Percentiles rank a stretch among this genome's conserved stretches.
Conservation (phyloP, 2,329 filamentous ascomycete genomes). For the Pestalotiopsis sp. region DNA sequence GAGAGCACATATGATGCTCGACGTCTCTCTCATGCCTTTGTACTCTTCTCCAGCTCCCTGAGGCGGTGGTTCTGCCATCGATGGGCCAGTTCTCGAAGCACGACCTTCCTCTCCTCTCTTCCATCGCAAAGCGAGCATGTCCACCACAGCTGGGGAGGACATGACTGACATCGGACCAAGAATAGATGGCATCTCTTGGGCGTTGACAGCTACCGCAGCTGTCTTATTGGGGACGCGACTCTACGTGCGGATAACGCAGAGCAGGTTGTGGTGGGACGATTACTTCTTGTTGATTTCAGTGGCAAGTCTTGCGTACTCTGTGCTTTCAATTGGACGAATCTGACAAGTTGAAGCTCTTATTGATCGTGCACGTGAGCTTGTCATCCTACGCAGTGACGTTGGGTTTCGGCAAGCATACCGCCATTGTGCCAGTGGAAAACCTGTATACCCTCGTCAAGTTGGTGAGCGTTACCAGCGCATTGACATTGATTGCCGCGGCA, state of each 20-base stretch:
- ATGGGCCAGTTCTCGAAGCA: neutral
- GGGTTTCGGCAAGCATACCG: conserved; percentile 12
- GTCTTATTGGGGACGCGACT: conserved; percentile 11
- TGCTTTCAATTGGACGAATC: neutral
- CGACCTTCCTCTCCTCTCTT: neutral
- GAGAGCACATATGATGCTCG: neutral
- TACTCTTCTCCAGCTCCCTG: neutral
- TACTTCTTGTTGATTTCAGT: conserved; percentile 12
- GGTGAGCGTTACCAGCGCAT: conserved; percentile 1
- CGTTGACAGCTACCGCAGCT: conserved; percentile 11
- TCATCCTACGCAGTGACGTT: conserved; percentile 11
- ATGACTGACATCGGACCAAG: conserved; percentile 6
- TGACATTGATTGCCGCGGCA: conserved; percentile 30
- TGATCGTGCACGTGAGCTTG: neutral
- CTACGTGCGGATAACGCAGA: conserved; percentile 5
- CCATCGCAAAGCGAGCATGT: neutral
- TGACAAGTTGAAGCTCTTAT: neutral
- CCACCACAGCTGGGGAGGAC: neutral
- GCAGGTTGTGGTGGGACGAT: conserved; percentile 16
- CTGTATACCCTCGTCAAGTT: neutral
- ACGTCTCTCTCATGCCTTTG: neutral
- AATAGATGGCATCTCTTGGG: conserved; percentile 13
- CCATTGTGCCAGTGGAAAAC: conserved; percentile 1
- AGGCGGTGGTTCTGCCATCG: neutral
- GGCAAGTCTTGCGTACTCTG: conserved; percentile 7